Conservation (phyloP, 1,139 yeast species). For the Magnusiomyces tetraspermus region DNA sequence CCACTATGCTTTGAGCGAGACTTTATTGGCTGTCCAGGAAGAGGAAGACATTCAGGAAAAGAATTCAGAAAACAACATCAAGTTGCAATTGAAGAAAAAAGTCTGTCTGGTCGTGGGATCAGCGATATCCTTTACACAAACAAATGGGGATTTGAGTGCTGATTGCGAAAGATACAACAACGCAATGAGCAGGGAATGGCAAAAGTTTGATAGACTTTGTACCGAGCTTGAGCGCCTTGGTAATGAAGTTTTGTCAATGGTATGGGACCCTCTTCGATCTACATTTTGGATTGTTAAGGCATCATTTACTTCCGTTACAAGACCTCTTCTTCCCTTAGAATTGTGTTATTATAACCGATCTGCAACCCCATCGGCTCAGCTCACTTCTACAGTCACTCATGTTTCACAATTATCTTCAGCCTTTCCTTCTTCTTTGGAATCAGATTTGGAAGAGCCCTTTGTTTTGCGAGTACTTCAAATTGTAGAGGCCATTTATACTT, state of each 20-base stretch:
- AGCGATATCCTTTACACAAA: slow-evolving; percentile 18
- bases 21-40: not conserved
- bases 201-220: slow-evolving; percentile 52
- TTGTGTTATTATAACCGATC: slow-evolving; percentile 20
- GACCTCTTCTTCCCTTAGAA: slow-evolving; percentile 21
- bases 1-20: slow-evolving; percentile 18
- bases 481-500: slow-evolving; percentile 8
- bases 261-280: slow-evolving; percentile 19
- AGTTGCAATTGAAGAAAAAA: slow-evolving; percentile 25
- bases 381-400: not conserved
- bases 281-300: slow-evolving; percentile 20
- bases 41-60: slow-evolving; percentile 14
- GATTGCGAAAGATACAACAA: slow-evolving; percentile 25
- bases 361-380: slow-evolving; percentile 15
- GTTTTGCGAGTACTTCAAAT: slow-evolving; percentile 4
- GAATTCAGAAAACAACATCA: not conserved
- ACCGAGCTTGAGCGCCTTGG: slow-evolving; percentile 54
- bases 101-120: slow-evolving; percentile 29
- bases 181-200: slow-evolving; percentile 42
- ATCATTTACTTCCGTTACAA: slow-evolving; percentile 19
- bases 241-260: slow-evolving; percentile 45
- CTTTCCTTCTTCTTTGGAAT: not conserved
- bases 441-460: not conserved
- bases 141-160: slow-evolving; percentile 1
- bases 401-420: not conserved